phyloP scores from a whole-genome alignment of 108 stramenopile genomes.

The Seminavis robusta region DNA sequence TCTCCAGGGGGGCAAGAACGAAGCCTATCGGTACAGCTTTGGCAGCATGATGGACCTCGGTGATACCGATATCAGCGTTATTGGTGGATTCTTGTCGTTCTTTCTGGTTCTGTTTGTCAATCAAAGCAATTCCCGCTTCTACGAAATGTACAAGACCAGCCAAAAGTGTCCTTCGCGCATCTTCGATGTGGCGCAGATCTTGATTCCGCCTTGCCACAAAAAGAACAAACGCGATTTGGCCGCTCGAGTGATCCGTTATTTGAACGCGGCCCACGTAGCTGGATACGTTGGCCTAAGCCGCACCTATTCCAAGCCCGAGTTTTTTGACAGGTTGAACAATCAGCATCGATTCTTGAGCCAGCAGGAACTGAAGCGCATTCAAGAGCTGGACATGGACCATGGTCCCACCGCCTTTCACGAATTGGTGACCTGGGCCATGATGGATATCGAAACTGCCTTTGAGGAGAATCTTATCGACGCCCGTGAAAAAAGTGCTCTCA shows the following conservation, averaged over 20 bases:
- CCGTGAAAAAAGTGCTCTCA: neutral
- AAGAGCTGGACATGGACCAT: constrained; percentile 21
- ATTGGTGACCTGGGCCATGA: constrained; percentile 6
- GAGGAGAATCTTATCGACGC: neutral
- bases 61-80: constrained; percentile 16
- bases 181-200: constrained; percentile 29
- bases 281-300: constrained; percentile 36
- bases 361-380: constrained; percentile 19
- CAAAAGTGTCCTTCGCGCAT: constrained; percentile 24
- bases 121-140: constrained; percentile 22
- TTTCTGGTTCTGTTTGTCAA: constrained; percentile 35
- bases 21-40: constrained; percentile 2
- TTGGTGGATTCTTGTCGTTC: constrained; percentile 36
- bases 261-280: constrained; percentile 41
- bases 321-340: constrained; percentile 27
- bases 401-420: constrained; percentile 3
- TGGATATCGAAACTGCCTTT: neutral
- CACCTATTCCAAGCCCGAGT: constrained; percentile 14
- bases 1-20: neutral
- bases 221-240: constrained; percentile 11
- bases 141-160: constrained; percentile 18
- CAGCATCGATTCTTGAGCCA: constrained; percentile 13
- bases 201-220: too few species aligned
- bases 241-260: constrained; percentile 14
- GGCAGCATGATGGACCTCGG: neutral